phyloP scores from a whole-genome alignment of 2,329 filamentous ascomycete genomes.

The Hirsutella minnesotensis region DNA sequence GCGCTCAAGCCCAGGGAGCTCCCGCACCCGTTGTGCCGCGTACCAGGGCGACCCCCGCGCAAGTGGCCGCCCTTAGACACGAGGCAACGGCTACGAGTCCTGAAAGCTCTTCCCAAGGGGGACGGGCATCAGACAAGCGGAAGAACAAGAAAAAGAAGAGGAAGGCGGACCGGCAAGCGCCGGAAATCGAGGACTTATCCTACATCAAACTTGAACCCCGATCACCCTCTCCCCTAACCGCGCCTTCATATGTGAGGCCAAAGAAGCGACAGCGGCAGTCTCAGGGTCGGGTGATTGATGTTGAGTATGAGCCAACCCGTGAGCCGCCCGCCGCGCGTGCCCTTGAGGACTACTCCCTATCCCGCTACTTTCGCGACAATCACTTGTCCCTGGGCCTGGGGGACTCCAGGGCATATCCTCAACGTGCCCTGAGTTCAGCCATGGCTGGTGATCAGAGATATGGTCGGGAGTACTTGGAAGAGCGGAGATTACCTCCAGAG shows the following conservation, averaged over 20 bases:
- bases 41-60: slow-evolving; percentile 28
- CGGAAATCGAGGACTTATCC: slow-evolving; percentile 34
- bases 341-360: slow-evolving; percentile 21
- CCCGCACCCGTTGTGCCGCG: not conserved
- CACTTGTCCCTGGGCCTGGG: slow-evolving; percentile 23
- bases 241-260: slow-evolving; percentile 39
- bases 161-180: slow-evolving; percentile 37
- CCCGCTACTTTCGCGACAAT: slow-evolving; percentile 16
- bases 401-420: slow-evolving; percentile 10
- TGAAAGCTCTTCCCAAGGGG: slow-evolving; percentile 47
- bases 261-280: slow-evolving; percentile 43
- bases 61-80: slow-evolving; percentile 45
- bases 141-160: slow-evolving; percentile 40
- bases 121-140: slow-evolving; percentile 35
- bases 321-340: slow-evolving; percentile 24
- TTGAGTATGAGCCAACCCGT: slow-evolving; percentile 27
- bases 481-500: slow-evolving; percentile 16
- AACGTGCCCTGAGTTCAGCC: slow-evolving; percentile 12
- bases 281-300: slow-evolving; percentile 23
- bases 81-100: slow-evolving; percentile 40
- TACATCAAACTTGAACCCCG: slow-evolving; percentile 54
- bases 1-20: slow-evolving; percentile 20
- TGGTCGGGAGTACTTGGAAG: slow-evolving; percentile 20
- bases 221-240: slow-evolving; percentile 47
- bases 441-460: slow-evolving; percentile 18